Percentiles rank a stretch among this genome's conserved stretches.
Conservation (phyloP, 2,329 filamentous ascomycete species). For the Beauveria caledonica region DNA sequence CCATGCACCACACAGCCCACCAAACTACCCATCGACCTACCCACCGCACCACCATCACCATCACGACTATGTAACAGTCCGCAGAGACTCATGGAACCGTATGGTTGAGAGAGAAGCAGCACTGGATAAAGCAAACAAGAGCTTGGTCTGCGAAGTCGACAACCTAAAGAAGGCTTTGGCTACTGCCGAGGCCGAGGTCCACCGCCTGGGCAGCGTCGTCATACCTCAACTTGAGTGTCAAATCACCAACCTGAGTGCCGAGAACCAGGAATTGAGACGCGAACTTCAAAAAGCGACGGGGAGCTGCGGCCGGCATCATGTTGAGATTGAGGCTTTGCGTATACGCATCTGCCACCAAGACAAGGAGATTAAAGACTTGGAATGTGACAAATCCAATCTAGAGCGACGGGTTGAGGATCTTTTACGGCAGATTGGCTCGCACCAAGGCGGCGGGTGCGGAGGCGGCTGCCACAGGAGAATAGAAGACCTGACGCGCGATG, state of each 20-base stretch:
- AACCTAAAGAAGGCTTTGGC: conserved; percentile 29
- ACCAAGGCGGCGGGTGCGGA: conserved; percentile 13
- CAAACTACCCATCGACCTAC: background rate
- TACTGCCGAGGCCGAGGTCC: conserved; percentile 26
- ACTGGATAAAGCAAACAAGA: conserved; percentile 27
- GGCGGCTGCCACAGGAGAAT: conserved; percentile 24
- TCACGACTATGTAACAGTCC: conserved; percentile 28
- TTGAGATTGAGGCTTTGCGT: conserved; percentile 26
- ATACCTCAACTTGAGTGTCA: conserved; percentile 30
- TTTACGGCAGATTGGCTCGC: conserved; percentile 20
- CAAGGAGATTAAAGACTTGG: conserved; percentile 29
- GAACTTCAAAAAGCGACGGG: conserved; percentile 26
- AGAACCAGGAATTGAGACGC: conserved; percentile 33
- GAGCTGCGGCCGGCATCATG: conserved; percentile 22
- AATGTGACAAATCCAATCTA: conserved; percentile 29
- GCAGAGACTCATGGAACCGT: conserved; percentile 28
- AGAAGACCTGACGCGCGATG: conserved; percentile 24
- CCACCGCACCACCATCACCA: conserved; percentile 21
- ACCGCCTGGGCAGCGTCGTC: conserved; percentile 24
- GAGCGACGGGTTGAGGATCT: conserved; percentile 26
- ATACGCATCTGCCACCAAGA: conserved; percentile 27
- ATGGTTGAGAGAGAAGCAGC: conserved; percentile 28
- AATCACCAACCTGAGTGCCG: conserved; percentile 26
- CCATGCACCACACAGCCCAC: conserved; percentile 17
- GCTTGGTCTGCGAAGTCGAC: conserved; percentile 24